Evolutionary conservation across 306 rosid species (phyloP).

Genomic region (Fragaria nilgerrensis): DNA sequence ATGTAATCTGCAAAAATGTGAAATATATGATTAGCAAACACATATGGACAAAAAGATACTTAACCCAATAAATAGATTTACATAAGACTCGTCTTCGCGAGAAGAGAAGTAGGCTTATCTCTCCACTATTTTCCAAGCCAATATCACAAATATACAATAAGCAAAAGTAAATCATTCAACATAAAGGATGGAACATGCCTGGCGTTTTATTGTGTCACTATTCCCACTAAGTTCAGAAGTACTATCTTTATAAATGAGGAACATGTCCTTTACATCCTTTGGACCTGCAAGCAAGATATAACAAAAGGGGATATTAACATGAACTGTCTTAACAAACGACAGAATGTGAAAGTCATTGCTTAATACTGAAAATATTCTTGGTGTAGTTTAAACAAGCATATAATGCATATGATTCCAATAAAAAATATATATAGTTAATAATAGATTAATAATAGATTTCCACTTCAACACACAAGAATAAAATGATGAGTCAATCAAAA

Average conservation of each 20-base stretch:
- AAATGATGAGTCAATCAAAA: background rate
- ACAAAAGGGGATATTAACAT: background rate
- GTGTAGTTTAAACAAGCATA: conserved; percentile 2
- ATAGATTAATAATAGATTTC: background rate
- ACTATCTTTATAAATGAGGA: conserved; percentile 68
- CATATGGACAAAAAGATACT: background rate
- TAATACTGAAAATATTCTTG: background rate
- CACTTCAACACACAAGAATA: background rate
- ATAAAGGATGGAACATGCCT: conserved; percentile 45
- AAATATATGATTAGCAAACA: conserved; percentile 1
- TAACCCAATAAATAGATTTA: background rate
- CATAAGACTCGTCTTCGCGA: background rate
- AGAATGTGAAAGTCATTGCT: background rate
- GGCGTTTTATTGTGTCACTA: conserved; percentile 51
- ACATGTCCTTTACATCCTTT: conserved; percentile 70
- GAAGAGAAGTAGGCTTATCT: background rate
- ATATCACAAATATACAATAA: background rate
- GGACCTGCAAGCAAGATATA: conserved; percentile 54
- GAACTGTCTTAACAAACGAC: background rate
- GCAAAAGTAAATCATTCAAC: conserved; percentile 13
- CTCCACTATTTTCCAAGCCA: conserved; percentile 10
- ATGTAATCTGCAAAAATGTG: conserved; percentile 68
- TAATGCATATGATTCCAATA: background rate
- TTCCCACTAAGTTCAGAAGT: conserved; percentile 59
- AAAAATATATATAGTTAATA: background rate